phyloP scores from a whole-genome alignment of 2,329 filamentous ascomycete genomes.

The Ophiostoma perfectum region DNA sequence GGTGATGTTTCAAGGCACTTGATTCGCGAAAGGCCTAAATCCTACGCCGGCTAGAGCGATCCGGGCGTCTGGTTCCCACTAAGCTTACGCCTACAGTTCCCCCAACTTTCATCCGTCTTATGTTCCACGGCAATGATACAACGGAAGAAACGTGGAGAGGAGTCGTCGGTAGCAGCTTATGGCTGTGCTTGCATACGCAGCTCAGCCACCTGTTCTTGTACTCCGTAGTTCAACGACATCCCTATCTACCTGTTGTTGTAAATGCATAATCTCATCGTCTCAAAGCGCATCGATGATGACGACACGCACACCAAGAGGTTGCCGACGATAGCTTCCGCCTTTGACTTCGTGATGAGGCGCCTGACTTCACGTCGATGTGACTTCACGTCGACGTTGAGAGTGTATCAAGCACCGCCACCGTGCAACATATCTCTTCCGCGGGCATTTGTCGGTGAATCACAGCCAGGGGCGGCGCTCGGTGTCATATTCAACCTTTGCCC shows the following conservation, averaged over 20 bases:
- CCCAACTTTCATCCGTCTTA: slow-evolving; percentile 1
- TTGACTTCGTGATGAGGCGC: background rate
- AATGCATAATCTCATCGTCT: too few species aligned
- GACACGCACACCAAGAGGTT: background rate
- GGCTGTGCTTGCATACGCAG: background rate
- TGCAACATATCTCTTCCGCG: background rate
- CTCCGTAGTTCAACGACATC: background rate
- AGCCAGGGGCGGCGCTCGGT: too few species aligned
- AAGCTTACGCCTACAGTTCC: slow-evolving; percentile 1
- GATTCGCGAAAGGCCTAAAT: background rate
- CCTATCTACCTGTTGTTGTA: background rate
- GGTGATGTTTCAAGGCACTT: background rate
- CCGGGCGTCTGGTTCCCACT: background rate
- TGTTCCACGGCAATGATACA: background rate
- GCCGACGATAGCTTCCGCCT: background rate
- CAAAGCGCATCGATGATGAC: background rate
- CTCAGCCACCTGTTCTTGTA: background rate
- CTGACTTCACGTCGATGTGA: background rate
- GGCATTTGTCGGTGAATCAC: background rate
- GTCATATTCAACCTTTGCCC: too few species aligned
- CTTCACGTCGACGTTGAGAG: background rate
- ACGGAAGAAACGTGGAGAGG: background rate
- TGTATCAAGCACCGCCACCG: background rate
- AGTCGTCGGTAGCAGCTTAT: background rate
- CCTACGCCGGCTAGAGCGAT: background rate